Evolutionary conservation across 1,284 basidiomycete genomes (phyloP).

Genomic region (Uromyces viciae-fabae): DNA sequence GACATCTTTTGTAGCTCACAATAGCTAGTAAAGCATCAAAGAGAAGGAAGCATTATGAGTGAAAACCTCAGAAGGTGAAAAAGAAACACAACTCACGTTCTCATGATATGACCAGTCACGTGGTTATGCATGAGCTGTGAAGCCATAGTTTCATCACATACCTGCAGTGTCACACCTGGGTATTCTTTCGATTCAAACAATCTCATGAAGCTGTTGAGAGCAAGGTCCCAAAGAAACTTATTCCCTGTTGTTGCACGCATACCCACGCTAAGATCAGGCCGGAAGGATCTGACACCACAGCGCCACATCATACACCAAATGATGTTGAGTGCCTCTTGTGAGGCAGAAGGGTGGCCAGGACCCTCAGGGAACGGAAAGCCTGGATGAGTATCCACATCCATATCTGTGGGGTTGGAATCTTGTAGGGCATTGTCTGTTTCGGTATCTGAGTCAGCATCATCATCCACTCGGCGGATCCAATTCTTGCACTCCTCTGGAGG

Average conservation of each 20-base stretch:
- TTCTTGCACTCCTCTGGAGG: background rate
- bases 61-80: too few species aligned
- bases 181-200: slow-evolving; percentile 14
- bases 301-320: slow-evolving; percentile 24
- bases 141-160: background rate
- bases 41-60: background rate
- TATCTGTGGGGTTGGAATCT: background rate
- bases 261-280: background rate
- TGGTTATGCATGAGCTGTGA: background rate
- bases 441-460: background rate
- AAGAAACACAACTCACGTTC: background rate
- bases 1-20: background rate
- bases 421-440: background rate
- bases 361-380: slow-evolving; percentile 18
- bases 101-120: background rate
- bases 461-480: background rate
- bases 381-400: background rate
- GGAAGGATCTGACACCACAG: background rate
- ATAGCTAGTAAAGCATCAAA: background rate
- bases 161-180: background rate
- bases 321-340: background rate
- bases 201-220: background rate
- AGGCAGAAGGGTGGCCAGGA: background rate
- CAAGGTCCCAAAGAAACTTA: slow-evolving; percentile 16
- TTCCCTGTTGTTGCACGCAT: background rate